Percentiles rank a stretch among this genome's conserved stretches.
These are phyloP conservation scores for Hibiscus mutabilis DNA, from an alignment of 345 rosid species.

Conservation along the genomic window DNA sequence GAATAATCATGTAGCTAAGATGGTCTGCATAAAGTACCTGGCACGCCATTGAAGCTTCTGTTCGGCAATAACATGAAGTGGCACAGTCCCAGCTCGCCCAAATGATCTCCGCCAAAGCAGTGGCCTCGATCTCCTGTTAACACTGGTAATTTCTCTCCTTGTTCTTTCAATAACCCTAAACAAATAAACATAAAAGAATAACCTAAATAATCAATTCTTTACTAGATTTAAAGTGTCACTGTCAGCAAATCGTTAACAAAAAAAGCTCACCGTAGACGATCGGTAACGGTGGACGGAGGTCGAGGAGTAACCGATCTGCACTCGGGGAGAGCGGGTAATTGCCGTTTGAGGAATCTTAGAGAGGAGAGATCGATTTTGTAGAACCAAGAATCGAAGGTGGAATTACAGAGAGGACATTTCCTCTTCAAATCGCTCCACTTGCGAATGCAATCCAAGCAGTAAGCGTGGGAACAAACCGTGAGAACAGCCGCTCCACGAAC, in stretches of 20 bases:
- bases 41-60: constrained; percentile 71
- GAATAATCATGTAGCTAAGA: neutral
- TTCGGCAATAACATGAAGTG: constrained; percentile 33
- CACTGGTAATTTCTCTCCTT: constrained; percentile 20
- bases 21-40: constrained; percentile 32
- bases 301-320: constrained; percentile 5
- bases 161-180: constrained; percentile 32
- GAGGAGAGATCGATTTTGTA: constrained; percentile 29
- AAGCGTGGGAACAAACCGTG: constrained; percentile 47
- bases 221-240: neutral
- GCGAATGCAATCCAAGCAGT: constrained; percentile 47
- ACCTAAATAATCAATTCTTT: neutral
- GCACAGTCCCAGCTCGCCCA: constrained; percentile 49
- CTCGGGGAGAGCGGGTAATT: constrained; percentile 25
- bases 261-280: constrained; percentile 31
- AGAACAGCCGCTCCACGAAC: constrained; percentile 45
- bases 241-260: neutral
- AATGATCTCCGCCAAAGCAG: constrained; percentile 61
- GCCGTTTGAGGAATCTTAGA: constrained; percentile 28
- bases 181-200: neutral
- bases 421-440: constrained; percentile 63
- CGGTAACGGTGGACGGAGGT: neutral
- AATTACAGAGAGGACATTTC: constrained; percentile 68
- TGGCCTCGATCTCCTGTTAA: constrained; percentile 29
- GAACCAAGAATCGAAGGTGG: constrained; percentile 52